Evolutionary conservation across 2,329 filamentous ascomycete species (phyloP), one percentile per base, ranked within the genome.

Genomic region (Neofusicoccum cordaticola): DNA sequence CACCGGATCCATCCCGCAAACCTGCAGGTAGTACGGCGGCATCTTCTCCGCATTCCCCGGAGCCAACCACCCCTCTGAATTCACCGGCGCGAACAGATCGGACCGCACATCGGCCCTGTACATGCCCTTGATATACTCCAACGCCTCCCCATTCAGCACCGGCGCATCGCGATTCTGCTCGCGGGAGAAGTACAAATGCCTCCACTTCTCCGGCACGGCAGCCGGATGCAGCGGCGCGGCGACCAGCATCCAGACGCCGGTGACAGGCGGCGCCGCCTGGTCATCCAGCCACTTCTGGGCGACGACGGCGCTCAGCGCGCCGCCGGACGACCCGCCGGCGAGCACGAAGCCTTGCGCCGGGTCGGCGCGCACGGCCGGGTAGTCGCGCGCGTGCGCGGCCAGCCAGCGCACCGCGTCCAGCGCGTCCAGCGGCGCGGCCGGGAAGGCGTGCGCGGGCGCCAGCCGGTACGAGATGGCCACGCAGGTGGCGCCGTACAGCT

Each of bases 391-490:
- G 56, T 47, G 41, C 27, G 27, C 4, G 2, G 56, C 56, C 1
- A 76, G 68, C 72, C 75, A 79, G 64, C 71, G 69, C 1, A 77
- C 45, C 2, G 73, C 74, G 53, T 72, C 71, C n/a, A 76, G 66
- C 1, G 69, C 67, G 58, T 79, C 77, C 39, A 76, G 69, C 0
- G 75, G 64, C 17, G 77, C 73, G 7, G 71, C 68, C 7, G 77
- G 77, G 66, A 74, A 79, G 11, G 71, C 70, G 51, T 74, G 69
- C 64, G 77, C 74, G 2, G 77, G 77, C 12, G 74, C 76, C 0
- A 77, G 70, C 13, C 76, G 71, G 62, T 79, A 78, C 58, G 73
- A 71, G 35, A 78, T 68, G 27, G 71, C 71, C 53, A 77, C 65
- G 4, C 77, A 74, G 7, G 56, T 60, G 56, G 56, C 56, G 41